Conservation (phyloP, 805 yeast genomes). For the Candida suzukii region DNA sequence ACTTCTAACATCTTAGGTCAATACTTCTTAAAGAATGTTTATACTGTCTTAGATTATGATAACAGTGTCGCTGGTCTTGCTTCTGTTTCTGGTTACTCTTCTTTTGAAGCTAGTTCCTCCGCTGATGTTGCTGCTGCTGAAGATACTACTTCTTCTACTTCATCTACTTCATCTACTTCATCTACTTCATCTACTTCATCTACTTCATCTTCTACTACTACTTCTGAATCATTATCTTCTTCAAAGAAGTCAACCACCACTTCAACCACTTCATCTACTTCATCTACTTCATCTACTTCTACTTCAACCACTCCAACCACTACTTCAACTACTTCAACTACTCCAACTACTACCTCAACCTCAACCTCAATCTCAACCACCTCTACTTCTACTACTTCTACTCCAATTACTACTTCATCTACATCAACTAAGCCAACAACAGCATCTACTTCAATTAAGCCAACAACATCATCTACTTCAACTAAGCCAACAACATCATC, state of each 20-base stretch:
- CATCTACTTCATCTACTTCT: conserved; percentile 17
- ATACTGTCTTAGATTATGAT: conserved; percentile 12
- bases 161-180: conserved; percentile 10
- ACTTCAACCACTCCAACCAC: too few relatives aligned
- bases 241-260: conserved; percentile 7
- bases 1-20: conserved; percentile 12
- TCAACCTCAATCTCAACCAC: conserved; percentile 10
- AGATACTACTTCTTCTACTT: conserved; percentile 7
- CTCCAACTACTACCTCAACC: too few relatives aligned
- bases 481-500: conserved; percentile 10
- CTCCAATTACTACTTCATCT: conserved; percentile 4
- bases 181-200: too few relatives aligned
- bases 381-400: conserved; percentile 13
- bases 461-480: conserved; percentile 10
- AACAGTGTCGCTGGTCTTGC: conserved; percentile 8
- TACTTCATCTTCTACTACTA: conserved; percentile 12
- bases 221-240: conserved; percentile 19
- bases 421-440: conserved; percentile 15
- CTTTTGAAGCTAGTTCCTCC: background rate
- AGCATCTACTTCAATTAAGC: conserved; percentile 6
- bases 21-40: conserved; percentile 12
- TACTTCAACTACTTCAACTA: too few relatives aligned
- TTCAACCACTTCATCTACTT: conserved; percentile 7
- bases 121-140: background rate
- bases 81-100: conserved; percentile 3